These are phyloP conservation scores for Luffa aegyptiaca DNA, from an alignment of 306 rosid genomes.

Conservation along the genomic window DNA sequence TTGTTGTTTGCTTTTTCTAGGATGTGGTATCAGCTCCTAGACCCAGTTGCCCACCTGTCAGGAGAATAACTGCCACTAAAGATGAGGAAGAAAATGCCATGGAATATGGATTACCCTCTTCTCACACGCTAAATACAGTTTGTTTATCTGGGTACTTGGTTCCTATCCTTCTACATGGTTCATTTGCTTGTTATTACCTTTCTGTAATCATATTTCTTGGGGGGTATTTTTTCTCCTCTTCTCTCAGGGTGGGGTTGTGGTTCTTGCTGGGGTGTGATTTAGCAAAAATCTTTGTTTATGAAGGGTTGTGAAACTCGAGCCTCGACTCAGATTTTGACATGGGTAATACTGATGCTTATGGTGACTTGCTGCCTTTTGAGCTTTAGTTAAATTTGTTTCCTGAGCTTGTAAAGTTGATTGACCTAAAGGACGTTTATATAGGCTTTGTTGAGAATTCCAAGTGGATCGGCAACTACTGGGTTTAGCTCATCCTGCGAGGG, in stretches of 20 bases:
- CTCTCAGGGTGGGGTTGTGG: neutral
- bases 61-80: conserved; percentile 78
- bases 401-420: neutral
- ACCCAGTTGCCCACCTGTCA: conserved; percentile 81
- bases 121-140: conserved; percentile 90
- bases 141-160: conserved; percentile 82
- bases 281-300: neutral
- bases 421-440: neutral
- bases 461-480: neutral
- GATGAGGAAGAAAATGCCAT: conserved; percentile 89
- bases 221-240: neutral
- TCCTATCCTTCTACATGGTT: neutral
- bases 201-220: neutral
- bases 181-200: neutral
- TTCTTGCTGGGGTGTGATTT: neutral
- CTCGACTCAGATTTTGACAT: neutral
- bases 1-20: conserved; percentile 16
- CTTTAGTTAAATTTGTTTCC: neutral
- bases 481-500: neutral
- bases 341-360: neutral
- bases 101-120: conserved; percentile 97
- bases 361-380: neutral
- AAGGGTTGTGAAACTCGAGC: neutral
- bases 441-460: neutral
- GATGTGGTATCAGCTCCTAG: conserved; percentile 93